Percentiles rank a stretch among this genome's conserved stretches.
Evolutionary conservation across 345 rosid species (phyloP).

Genomic region (Eucalyptus cloeziana): DNA sequence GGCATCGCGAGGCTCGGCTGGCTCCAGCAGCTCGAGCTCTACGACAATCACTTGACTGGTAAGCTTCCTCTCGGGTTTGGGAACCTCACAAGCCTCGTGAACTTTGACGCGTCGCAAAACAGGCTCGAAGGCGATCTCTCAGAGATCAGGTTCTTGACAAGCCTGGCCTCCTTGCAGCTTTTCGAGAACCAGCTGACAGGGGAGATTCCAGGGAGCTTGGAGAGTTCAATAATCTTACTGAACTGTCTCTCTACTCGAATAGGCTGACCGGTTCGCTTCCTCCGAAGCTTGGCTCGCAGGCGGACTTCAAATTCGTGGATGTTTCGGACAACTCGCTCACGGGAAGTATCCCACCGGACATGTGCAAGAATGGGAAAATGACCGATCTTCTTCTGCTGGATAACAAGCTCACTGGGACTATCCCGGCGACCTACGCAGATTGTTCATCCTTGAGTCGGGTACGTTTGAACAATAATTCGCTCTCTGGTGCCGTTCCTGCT

Average conservation of each 20-base stretch:
- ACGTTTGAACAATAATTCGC: slow-evolving; percentile 53
- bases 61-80: slow-evolving; percentile 52
- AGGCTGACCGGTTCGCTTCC: slow-evolving; percentile 64
- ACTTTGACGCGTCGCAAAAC: slow-evolving; percentile 58
- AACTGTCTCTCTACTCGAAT: slow-evolving; percentile 53
- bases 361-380: slow-evolving; percentile 68
- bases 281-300: slow-evolving; percentile 49
- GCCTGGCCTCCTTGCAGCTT: slow-evolving; percentile 42
- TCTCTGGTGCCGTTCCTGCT: slow-evolving; percentile 46
- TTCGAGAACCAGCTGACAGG: slow-evolving; percentile 55
- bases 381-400: slow-evolving; percentile 43
- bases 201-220: slow-evolving; percentile 63
- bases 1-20: slow-evolving; percentile 32
- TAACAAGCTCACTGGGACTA: slow-evolving; percentile 50
- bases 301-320: slow-evolving; percentile 35
- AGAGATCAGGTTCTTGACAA: slow-evolving; percentile 33
- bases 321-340: slow-evolving; percentile 64
- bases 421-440: slow-evolving; percentile 43
- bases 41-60: slow-evolving; percentile 49
- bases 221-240: slow-evolving; percentile 38
- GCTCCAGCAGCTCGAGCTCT: slow-evolving; percentile 68
- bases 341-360: slow-evolving; percentile 72
- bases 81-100: slow-evolving; percentile 32
- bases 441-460: slow-evolving; percentile 51
- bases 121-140: slow-evolving; percentile 51